Evolutionary conservation across 1,139 yeast species (phyloP), one percentile per base, ranked within the genome.

Genomic region (Wickerhamomyces sp.): DNA sequence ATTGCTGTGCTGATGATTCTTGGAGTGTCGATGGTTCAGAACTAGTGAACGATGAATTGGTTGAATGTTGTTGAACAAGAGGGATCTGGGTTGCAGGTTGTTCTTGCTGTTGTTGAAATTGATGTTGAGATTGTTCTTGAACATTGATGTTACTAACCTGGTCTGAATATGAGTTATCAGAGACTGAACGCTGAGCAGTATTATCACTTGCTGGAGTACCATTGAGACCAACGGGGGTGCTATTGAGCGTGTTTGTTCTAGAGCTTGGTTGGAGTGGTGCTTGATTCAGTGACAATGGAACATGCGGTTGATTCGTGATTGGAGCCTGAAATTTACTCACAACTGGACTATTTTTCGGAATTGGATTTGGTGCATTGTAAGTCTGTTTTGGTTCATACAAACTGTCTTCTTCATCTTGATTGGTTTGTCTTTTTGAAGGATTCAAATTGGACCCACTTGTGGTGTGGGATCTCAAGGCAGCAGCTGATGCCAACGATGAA

Each of bases 201-300:
- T 9, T 9, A 2, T 29, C 31, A 6, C 31, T 29, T 2, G 31
- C 6, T 26, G 38, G 26, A 10, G 36, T n/a, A 18, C 27, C 23
- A 15, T 37, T 39, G 30, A 15, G 14, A 13, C 40, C 35, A 37
- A 32, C 39, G 9, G 50, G 3, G 23, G 23, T 18, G 34, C 44
- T 41, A 15, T 36, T 37, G 10, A 43, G 34, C 1, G 56, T 46
- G 15, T 44, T 43, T 1, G 46, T 38, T 46, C 57, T 57, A 7
- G 60, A 54, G 15, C 49, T 52, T 31, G 63, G 63, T 44, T 57
- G 56, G 37, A 60, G 45, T 34, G 63, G 62, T 4, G 50, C 52
- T 43, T 58, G 61, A 39, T 53, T 49, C 35, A 58, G 37, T 10
- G 61, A 53, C 26, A 52, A 34, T 39, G 60, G 54, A 14, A 43